phyloP scores from a whole-genome alignment of 208 protist species.

The Leishmania gerbilli region DNA sequence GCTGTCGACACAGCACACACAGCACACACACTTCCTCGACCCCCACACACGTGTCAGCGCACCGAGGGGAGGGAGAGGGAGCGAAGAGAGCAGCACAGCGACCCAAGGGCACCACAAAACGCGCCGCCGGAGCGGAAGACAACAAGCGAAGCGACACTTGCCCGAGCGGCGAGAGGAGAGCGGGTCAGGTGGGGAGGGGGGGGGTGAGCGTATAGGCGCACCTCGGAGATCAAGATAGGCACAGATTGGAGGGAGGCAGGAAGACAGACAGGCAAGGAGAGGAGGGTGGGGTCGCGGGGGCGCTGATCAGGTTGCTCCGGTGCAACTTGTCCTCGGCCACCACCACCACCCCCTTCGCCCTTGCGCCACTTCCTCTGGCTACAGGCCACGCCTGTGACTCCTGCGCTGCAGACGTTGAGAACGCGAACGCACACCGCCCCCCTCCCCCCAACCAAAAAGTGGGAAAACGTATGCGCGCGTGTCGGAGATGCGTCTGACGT shows the following conservation, averaged over 20 bases:
- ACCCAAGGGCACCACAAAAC: neutral
- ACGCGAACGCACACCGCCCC: too few species aligned
- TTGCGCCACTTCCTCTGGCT: too few species aligned
- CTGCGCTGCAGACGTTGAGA: too few species aligned
- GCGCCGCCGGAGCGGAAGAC: neutral
- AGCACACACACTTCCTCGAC: neutral
- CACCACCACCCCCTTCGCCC: too few species aligned
- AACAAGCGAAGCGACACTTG: neutral
- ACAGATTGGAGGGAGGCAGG: neutral
- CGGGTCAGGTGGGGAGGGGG: neutral
- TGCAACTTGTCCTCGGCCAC: too few species aligned
- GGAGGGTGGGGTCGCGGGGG: neutral
- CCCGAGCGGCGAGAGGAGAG: conserved; percentile 3
- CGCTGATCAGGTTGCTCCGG: too few species aligned
- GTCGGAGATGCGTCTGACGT: too few species aligned
- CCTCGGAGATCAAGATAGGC: too few species aligned
- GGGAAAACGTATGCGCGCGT: too few species aligned
- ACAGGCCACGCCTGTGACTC: too few species aligned
- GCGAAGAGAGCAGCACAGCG: neutral
- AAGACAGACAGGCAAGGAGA: neutral
- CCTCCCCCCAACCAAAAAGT: too few species aligned
- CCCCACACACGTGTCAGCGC: neutral
- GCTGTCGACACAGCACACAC: neutral
- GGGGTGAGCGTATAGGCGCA: neutral
- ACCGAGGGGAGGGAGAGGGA: neutral